A percentile compares a stretch with the other conserved stretches of the same genome.
phyloP scores from a whole-genome alignment of 306 rosid genomes.

The Sechiopsis laciniata region DNA sequence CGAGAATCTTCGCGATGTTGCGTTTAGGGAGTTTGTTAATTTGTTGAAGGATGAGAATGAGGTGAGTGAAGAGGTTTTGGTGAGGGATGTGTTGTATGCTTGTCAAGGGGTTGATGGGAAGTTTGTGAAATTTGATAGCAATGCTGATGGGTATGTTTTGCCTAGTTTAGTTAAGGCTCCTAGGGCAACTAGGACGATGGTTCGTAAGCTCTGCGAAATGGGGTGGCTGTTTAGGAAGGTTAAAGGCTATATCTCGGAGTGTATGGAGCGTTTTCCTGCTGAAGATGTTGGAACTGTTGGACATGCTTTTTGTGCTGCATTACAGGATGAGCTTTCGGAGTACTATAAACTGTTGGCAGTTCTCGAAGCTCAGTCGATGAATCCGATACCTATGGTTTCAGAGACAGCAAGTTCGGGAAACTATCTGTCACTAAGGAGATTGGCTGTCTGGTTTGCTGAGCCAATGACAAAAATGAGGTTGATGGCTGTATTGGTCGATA shows the following conservation, averaged over 20 bases:
- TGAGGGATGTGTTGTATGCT: constrained; percentile 80
- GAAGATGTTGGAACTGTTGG: constrained; percentile 89
- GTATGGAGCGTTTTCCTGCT: constrained; percentile 68
- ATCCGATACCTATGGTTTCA: constrained; percentile 69
- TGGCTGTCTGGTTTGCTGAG: constrained; percentile 88
- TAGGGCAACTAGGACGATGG: constrained; percentile 54
- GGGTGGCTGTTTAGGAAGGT: constrained; percentile 84
- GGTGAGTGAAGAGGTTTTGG: constrained; percentile 68
- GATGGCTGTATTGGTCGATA: constrained; percentile 92
- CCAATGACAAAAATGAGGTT: constrained; percentile 87
- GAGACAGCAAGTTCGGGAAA: constrained; percentile 55
- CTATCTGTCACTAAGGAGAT: constrained; percentile 78
- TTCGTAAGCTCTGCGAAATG: constrained; percentile 72
- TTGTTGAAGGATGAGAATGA: constrained; percentile 73
- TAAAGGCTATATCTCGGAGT: constrained; percentile 50
- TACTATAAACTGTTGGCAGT: constrained; percentile 86
- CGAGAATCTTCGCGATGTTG: constrained; percentile 60
- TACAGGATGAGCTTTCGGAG: constrained; percentile 87
- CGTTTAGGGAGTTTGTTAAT: constrained; percentile 60
- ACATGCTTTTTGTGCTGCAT: constrained; percentile 86
- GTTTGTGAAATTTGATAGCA: constrained; percentile 52
- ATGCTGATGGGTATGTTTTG: constrained; percentile 44
- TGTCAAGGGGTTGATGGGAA: constrained; percentile 91
- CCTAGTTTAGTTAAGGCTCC: constrained; percentile 55
- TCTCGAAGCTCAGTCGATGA: constrained; percentile 75